Evolutionary conservation across 2,329 filamentous ascomycete species (phyloP).

Genomic region (Diaporthe humulicola): DNA sequence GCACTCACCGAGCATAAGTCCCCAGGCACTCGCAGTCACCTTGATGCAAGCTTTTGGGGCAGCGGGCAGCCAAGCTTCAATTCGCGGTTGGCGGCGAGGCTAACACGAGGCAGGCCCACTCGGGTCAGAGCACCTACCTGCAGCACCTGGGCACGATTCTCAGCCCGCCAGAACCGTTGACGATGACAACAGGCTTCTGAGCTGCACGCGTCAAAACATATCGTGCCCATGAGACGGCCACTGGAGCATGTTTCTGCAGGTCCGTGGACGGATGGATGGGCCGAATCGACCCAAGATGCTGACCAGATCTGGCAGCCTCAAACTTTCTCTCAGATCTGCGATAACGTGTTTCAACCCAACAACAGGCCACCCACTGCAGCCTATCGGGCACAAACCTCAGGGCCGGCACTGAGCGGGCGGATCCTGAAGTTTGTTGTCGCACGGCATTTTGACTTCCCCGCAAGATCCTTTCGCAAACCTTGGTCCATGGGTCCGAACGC

Average conservation of each 20-base stretch:
- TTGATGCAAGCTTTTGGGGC: background rate
- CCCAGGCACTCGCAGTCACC: background rate
- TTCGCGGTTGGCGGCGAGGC: background rate
- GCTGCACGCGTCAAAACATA: background rate
- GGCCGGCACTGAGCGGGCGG: constrained; percentile 7
- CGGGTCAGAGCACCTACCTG: constrained; percentile 9
- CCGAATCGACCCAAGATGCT: constrained; percentile 25
- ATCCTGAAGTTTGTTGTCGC: constrained; percentile 21
- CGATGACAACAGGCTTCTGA: background rate
- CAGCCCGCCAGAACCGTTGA: background rate
- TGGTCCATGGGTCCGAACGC: constrained; percentile 23
- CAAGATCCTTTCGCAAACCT: constrained; percentile 19
- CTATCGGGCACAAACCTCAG: constrained; percentile 24
- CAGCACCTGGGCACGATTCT: constrained; percentile 16
- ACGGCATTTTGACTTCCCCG: constrained; percentile 16
- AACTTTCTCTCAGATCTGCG: constrained; percentile 25
- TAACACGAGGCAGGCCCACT: constrained; percentile 3
- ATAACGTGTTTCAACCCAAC: constrained; percentile 17
- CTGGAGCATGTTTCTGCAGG: constrained; percentile 1
- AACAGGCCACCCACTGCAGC: constrained; percentile 6
- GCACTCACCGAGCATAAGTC: background rate
- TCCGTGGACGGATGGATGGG: constrained; percentile 1
- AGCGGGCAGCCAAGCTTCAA: constrained; percentile 6
- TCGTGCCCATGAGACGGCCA: background rate
- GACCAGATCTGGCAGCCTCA: constrained; percentile 26